Evolutionary conservation across 352 stramenopile species (phyloP).

Genomic region (Phytopythium sindhum): DNA sequence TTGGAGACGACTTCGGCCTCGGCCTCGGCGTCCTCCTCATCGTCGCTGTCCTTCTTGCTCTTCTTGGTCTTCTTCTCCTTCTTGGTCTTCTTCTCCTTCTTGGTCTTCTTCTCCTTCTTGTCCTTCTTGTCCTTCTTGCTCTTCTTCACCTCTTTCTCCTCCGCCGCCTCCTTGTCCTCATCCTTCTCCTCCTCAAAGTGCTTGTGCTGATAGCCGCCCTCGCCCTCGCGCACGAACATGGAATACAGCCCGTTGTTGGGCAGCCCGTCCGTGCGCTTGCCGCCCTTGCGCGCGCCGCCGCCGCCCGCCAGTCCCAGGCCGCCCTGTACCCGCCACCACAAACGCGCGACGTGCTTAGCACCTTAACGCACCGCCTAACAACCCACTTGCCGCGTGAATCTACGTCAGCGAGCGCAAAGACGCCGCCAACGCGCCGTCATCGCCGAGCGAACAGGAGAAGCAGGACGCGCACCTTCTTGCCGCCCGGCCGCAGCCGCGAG

Average conservation of each 20-base stretch:
- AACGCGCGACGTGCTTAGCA: neutral
- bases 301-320: slow-evolving; percentile 64
- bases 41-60: slow-evolving; percentile 24
- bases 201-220: slow-evolving; percentile 76
- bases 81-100: slow-evolving; percentile 42
- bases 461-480: slow-evolving; percentile 56
- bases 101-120: slow-evolving; percentile 50
- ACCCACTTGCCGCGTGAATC: neutral
- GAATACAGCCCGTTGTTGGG: slow-evolving; percentile 81
- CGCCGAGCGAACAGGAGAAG: neutral
- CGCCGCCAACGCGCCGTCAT: neutral
- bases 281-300: slow-evolving; percentile 39
- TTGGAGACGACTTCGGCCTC: neutral
- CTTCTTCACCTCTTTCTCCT: slow-evolving; percentile 27
- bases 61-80: slow-evolving; percentile 60
- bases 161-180: slow-evolving; percentile 10
- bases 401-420: slow-evolving; percentile 12
- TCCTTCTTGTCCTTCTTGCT: slow-evolving; percentile 34
- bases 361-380: neutral
- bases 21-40: neutral
- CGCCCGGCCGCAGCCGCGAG: slow-evolving; percentile 75
- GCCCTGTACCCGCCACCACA: slow-evolving; percentile 30
- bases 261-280: slow-evolving; percentile 66
- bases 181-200: slow-evolving; percentile 57
- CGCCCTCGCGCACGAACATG: slow-evolving; percentile 82